These are phyloP conservation scores for Saturnispora saitoi DNA, from an alignment of 805 yeast species.

Conservation along the genomic window DNA sequence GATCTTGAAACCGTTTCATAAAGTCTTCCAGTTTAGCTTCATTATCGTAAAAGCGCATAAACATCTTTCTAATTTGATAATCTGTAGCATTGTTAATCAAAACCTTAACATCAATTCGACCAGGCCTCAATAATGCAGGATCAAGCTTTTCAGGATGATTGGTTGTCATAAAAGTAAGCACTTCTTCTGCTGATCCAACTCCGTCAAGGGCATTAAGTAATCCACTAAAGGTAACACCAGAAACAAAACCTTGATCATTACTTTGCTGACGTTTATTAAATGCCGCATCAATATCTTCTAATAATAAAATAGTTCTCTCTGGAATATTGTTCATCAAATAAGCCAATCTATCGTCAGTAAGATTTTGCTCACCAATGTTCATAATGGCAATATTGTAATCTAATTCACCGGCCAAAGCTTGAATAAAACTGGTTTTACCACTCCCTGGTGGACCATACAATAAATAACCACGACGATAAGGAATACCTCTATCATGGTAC, in stretches of 20 bases:
- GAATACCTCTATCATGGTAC: constrained; percentile 96
- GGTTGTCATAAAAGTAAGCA: constrained; percentile 95
- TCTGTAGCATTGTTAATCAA: constrained; percentile 81
- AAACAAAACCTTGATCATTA: constrained; percentile 65
- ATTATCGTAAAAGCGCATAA: constrained; percentile 72
- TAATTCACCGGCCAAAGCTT: constrained; percentile 91
- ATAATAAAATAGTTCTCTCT: constrained; percentile 68
- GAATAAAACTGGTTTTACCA: constrained; percentile 93
- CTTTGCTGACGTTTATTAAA: constrained; percentile 74
- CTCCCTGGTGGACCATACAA: constrained; percentile 97
- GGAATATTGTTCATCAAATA: constrained; percentile 96
- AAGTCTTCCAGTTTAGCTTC: constrained; percentile 49
- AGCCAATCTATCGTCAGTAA: constrained; percentile 90
- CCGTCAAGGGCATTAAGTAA: constrained; percentile 91
- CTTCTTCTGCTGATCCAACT: constrained; percentile 94
- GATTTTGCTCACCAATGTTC: constrained; percentile 80
- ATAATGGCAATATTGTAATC: constrained; percentile 93
- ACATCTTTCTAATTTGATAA: constrained; percentile 76
- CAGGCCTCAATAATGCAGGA: constrained; percentile 90
- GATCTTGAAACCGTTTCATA: constrained; percentile 35
- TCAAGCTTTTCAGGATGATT: constrained; percentile 93
- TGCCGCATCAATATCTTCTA: constrained; percentile 96
- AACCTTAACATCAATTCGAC: constrained; percentile 81
- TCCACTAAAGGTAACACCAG: constrained; percentile 95
- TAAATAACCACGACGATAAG: constrained; percentile 90